phyloP scores from a whole-genome alignment of 139 green algal genomes.

The Tetraselmis chui region DNA sequence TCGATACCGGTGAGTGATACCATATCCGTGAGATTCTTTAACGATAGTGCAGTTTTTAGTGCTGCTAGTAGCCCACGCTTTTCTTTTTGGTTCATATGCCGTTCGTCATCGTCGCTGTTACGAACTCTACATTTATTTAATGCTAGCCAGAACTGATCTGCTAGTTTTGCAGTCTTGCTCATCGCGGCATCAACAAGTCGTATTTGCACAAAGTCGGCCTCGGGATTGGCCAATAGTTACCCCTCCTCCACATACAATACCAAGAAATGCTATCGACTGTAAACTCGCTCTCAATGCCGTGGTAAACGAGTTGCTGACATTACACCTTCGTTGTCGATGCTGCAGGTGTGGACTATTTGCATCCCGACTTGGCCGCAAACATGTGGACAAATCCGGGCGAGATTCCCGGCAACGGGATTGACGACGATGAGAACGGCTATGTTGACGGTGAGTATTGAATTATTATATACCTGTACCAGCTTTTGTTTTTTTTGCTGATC shows the following conservation, averaged over 20 bases:
- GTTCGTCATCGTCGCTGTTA: background rate
- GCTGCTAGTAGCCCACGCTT: too few relatives aligned
- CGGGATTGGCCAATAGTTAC: too few relatives aligned
- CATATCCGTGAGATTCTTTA: background rate
- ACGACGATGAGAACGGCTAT: slow-evolving; percentile 61
- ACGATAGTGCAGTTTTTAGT: too few relatives aligned
- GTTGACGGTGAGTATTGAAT: slow-evolving; percentile 1
- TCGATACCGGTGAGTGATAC: slow-evolving; percentile 12
- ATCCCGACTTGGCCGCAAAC: slow-evolving; percentile 49
- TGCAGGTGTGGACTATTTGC: slow-evolving; percentile 42
- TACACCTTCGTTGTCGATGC: background rate
- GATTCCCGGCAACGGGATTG: slow-evolving; percentile 26
- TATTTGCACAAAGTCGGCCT: too few relatives aligned
- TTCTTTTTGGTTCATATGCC: background rate
- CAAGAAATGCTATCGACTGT: background rate
- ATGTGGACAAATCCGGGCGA: slow-evolving; percentile 46
- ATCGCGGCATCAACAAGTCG: too few relatives aligned
- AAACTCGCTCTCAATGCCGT: background rate
- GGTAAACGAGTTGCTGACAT: background rate
- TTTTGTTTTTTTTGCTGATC: background rate
- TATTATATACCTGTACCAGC: background rate
- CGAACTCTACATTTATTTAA: background rate
- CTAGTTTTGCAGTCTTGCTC: too few relatives aligned
- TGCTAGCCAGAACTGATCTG: background rate
- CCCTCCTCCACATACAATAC: too few relatives aligned